Evolutionary conservation across 176 grass and related monocot species (phyloP).

Genomic region (Puya raimondii): DNA sequence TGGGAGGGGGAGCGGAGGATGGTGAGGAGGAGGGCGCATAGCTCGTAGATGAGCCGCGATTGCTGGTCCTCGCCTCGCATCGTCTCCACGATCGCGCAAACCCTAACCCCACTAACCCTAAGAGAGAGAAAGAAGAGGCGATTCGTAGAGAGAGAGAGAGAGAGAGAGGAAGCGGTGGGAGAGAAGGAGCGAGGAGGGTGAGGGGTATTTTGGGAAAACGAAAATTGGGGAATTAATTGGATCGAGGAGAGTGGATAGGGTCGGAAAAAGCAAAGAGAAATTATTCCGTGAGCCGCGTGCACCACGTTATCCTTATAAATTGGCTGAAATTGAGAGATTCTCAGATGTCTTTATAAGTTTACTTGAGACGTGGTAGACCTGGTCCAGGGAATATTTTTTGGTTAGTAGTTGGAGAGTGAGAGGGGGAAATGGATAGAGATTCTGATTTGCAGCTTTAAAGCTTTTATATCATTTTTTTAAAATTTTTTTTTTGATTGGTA

Average conservation of each 20-base stretch:
- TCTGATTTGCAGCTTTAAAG: background rate
- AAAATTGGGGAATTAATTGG: background rate
- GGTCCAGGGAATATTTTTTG: background rate
- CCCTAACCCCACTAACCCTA: background rate
- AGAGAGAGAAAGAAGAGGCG: background rate
- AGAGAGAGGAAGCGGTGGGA: background rate
- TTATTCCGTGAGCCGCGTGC: too few species aligned
- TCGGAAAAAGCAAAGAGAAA: background rate
- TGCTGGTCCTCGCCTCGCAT: constrained; percentile 26
- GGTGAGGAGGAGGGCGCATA: constrained; percentile 49
- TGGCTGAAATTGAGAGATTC: too few species aligned
- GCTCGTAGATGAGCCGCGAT: constrained; percentile 45
- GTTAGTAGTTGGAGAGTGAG: background rate
- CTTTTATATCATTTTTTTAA: background rate
- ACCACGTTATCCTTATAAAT: too few species aligned
- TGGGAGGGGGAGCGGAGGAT: constrained; percentile 15
- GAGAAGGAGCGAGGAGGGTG: background rate
- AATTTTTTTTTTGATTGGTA: too few species aligned
- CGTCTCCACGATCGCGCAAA: background rate
- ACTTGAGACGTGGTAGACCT: too few species aligned
- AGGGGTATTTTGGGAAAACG: background rate
- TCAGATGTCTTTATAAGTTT: too few species aligned
- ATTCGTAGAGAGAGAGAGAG: constrained; percentile 11
- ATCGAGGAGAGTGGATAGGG: constrained; percentile 28
- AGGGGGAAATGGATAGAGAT: background rate